Evolutionary conservation across 176 grass and related monocot species (phyloP).

Genomic region (Tuctoria greenei): DNA sequence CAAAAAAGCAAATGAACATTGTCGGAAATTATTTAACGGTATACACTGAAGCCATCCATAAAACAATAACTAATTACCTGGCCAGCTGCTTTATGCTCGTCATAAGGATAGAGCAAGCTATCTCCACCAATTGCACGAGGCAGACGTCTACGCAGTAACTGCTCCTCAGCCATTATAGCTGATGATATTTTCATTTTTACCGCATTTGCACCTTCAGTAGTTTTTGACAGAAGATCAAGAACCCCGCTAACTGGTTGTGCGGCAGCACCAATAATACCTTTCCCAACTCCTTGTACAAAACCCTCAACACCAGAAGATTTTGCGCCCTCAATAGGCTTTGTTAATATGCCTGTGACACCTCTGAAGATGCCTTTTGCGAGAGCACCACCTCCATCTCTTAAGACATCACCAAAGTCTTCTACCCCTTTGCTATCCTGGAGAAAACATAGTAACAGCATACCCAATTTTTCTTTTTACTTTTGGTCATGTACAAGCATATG

Average conservation of each 20-base stretch:
- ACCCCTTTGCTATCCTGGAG: conserved; percentile 98
- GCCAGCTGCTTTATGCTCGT: conserved; percentile 85
- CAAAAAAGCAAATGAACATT: conserved; percentile 3
- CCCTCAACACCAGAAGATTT: conserved; percentile 96
- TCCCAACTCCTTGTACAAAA: conserved; percentile 93
- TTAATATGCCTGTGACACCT: conserved; percentile 97
- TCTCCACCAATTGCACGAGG: conserved; percentile 87
- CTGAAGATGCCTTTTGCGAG: conserved; percentile 93
- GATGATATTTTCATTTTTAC: conserved; percentile 98
- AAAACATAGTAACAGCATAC: conserved; percentile 30
- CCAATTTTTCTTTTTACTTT: conserved; percentile 8
- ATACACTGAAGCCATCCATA: conserved; percentile 26
- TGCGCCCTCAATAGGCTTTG: conserved; percentile 95
- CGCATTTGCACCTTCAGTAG: conserved; percentile 99
- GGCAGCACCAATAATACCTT: conserved; percentile 95
- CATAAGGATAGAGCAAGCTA: conserved; percentile 84
- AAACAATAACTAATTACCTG: conserved; percentile 64
- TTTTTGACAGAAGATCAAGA: conserved; percentile 95
- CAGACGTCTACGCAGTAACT: conserved; percentile 69
- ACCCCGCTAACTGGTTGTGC: conserved; percentile 97
- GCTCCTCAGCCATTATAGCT: conserved; percentile 94
- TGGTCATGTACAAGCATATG: conserved; percentile 13
- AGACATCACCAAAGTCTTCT: conserved; percentile 95
- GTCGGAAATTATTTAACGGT: conserved; percentile 22
- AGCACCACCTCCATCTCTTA: conserved; percentile 96